Conservation (phyloP, 768 basidiomycete genomes). For the Trametes maxima region DNA sequence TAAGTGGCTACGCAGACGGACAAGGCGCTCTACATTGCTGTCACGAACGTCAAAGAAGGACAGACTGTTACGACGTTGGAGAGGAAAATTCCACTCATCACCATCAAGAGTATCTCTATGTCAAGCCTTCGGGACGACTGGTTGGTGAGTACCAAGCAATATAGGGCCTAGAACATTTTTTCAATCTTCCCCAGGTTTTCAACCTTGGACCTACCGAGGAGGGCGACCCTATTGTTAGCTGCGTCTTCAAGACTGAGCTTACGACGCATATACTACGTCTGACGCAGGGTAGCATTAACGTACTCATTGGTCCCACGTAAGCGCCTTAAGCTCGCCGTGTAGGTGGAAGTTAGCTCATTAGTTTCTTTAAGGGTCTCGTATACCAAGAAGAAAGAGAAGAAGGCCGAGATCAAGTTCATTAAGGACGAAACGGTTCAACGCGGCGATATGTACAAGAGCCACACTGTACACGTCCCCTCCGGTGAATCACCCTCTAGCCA, state of each 20-base stretch:
- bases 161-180: background rate
- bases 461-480: constrained; percentile 82
- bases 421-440: constrained; percentile 85
- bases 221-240: constrained; percentile 91
- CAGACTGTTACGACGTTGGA: constrained; percentile 62
- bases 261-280: constrained; percentile 78
- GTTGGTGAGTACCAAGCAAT: constrained; percentile 59
- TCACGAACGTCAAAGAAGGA: constrained; percentile 66
- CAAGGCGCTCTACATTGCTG: constrained; percentile 82
- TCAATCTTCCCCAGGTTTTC: constrained; percentile 52
- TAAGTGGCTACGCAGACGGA: constrained; percentile 56
- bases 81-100: constrained; percentile 86
- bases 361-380: constrained; percentile 70
- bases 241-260: constrained; percentile 95
- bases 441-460: constrained; percentile 92
- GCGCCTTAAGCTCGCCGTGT: constrained; percentile 31
- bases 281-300: constrained; percentile 73
- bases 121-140: constrained; percentile 94
- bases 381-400: constrained; percentile 97
- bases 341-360: background rate
- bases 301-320: constrained; percentile 78
- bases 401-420: constrained; percentile 79
- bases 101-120: constrained; percentile 84
- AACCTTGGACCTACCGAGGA: constrained; percentile 84
- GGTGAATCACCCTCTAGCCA: constrained; percentile 84